Percentiles rank a stretch among this genome's conserved stretches.
phyloP scores from a whole-genome alignment of 2,329 filamentous ascomycete species.

The Verticillium dahliae region DNA sequence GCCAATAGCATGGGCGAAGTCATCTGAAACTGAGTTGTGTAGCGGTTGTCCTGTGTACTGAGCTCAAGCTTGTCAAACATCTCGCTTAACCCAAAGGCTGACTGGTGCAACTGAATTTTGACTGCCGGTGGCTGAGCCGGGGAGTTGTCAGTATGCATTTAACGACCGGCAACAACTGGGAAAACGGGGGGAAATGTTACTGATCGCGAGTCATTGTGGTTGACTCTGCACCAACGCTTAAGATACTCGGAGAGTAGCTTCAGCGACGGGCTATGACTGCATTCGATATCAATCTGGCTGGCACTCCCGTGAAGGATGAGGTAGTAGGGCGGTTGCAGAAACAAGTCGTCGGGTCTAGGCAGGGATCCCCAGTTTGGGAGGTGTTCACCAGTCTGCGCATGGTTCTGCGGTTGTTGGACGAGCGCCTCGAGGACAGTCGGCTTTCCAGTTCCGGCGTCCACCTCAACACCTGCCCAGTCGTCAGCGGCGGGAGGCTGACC shows the following conservation, averaged over 20 bases:
- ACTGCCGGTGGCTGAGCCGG: conserved; percentile 31
- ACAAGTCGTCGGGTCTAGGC: conserved; percentile 39
- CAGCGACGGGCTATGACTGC: conserved; percentile 39
- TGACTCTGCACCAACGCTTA: conserved; percentile 37
- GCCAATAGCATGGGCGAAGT: conserved; percentile 36
- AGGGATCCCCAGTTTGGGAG: conserved; percentile 34
- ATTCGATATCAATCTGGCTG: conserved; percentile 32
- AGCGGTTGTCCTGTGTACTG: conserved; percentile 22
- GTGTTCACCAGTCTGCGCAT: conserved; percentile 14
- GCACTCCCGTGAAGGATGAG: conserved; percentile 27
- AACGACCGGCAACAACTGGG: no score
- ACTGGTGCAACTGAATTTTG: conserved; percentile 33
- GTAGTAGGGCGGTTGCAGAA: conserved; percentile 40
- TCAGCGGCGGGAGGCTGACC: conserved; percentile 17
- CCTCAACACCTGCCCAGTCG: conserved; percentile 37
- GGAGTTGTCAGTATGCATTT: no score
- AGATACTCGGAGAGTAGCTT: conserved; percentile 38
- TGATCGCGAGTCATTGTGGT: conserved; percentile 18
- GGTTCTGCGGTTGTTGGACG: no score
- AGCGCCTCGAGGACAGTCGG: conserved; percentile 5
- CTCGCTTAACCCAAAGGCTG: conserved; percentile 35
- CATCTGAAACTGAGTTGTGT: conserved; percentile 23
- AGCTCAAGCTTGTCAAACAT: conserved; percentile 36
- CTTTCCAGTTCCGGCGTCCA: conserved; percentile 21
- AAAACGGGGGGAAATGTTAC: not conserved